Evolutionary conservation across 1,284 basidiomycete genomes (phyloP), one percentile per base, ranked within the genome.

Genomic region (Austroboletus niveus): DNA sequence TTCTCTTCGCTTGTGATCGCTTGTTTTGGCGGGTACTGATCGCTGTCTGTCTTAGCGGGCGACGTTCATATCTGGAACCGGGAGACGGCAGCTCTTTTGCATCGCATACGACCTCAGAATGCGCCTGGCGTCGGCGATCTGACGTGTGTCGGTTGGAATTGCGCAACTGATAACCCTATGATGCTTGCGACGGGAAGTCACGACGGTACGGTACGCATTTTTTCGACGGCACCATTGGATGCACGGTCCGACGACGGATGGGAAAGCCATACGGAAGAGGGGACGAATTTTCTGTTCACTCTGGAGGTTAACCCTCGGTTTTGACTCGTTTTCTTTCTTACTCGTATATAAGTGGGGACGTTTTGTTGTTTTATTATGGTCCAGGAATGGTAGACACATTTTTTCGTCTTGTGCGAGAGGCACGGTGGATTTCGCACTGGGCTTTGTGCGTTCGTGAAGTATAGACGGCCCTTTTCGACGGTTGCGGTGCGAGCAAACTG

Each of bases 1-100:
- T 31, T 29, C 52, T 64, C 54, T 3, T 11, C 42, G 35, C 27
- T 8, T 15, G 43, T 39, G 27, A 7, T 36, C 30, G 15, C 36
- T 57, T 14, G 53, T 36, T 39, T 1, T 22, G 38, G 17, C 17
- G 20, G 20, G 45, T 30, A 17, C 53, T 65, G 15, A 55, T 53
- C 3, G 15, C 29, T 34, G 17, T 42, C 36, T 10, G 39, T 53
- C n/a, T 51, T 51, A 89, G 88, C 78, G 55, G 88, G 89, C 2
- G 86, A 89, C 60, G 82, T 91, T 30, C 84, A 89, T 60, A 87
- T 91, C n/a, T 91, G 89, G 89, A 87, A 91, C 61, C 79, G 82
- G 52, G 85, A 89, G 67, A 85, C 85, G 8, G 89, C 79, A 9
- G 76, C 80, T 20, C 68, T 86, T 3, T 70, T 90, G 5, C 85